Evolutionary conservation across 441 rosid genomes (phyloP), one percentile per base, ranked within the genome.

Genomic region (Iberis amara): DNA sequence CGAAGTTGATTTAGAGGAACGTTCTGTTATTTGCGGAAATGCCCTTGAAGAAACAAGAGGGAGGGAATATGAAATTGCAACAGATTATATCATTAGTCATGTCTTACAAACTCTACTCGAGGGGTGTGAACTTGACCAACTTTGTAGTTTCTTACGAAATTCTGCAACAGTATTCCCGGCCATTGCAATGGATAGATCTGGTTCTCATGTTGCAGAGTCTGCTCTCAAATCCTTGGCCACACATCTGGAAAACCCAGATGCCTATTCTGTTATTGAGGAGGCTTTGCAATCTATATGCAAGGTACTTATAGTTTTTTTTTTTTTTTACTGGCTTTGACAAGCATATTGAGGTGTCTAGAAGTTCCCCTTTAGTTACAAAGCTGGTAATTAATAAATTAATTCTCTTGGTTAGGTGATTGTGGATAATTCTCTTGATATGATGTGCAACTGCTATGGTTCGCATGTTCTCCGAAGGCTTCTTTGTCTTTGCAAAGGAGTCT

Each of bases 131-230:
- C 70, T 79, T 63, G 89, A 86, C 53, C 86, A 81, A 48, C 94
- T 94, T 36, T 86, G 97, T 38, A 68, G 78, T 62, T 94, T 94
- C 68, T 58, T 94, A n/a, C 75, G 53, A 38, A 71, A 79, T 44
- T 81, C 79, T 65, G 79, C 85, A 2, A 38, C 66, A 8, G 68
- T 62, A 48, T 85, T 89, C 57, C 90, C 97, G 64, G 75, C 78
- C 59, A 79, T 86, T 69, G 82, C 97, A 39, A 82, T 84, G 92
- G 97, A 89, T 70, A 82, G 83, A 32, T 86, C 95, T 30, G 95
- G 97, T 56, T 92, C 99, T 47, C 96, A 92, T 79, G 94, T 86
- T 47, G 88, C 86, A 0, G 97, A 92, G 76, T 74, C 94, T 41
- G 92, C 96, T 62, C 84, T 92, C 41, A 89, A 83, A 83, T 82